Percentiles rank a stretch among this genome's conserved stretches.
Conservation (phyloP, 768 basidiomycete species). For the Leccinellum luteum region DNA sequence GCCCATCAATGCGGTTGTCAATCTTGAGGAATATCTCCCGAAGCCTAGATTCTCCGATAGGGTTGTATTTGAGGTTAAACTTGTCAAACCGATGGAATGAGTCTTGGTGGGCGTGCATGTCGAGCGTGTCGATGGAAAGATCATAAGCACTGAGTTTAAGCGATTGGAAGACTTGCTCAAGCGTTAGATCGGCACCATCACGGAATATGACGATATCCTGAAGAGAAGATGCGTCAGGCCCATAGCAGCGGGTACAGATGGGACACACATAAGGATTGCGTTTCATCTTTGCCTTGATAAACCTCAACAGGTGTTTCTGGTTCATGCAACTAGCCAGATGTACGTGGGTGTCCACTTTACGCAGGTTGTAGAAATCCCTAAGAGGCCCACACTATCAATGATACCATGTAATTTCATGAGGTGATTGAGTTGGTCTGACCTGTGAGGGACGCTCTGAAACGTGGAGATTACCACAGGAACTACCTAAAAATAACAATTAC, state of each 20-base stretch:
- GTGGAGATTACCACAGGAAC: conserved; percentile 3
- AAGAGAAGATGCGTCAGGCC: background rate
- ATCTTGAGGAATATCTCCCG: conserved; percentile 98
- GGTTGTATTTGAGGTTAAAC: conserved; percentile 97
- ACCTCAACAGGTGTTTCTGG: conserved; percentile 96
- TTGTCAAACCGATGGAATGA: conserved; percentile 99
- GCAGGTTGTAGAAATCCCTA: conserved; percentile 97
- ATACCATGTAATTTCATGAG: background rate
- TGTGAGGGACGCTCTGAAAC: conserved; percentile 31
- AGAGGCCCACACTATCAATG: conserved; percentile 2
- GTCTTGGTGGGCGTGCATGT: conserved; percentile 99
- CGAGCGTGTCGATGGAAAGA: conserved; percentile 95
- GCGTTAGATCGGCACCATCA: conserved; percentile 83
- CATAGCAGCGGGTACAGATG: background rate
- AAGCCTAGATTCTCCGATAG: conserved; percentile 90
- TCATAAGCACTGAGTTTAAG: conserved; percentile 95
- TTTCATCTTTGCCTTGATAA: conserved; percentile 99
- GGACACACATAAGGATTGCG: conserved; percentile 66
- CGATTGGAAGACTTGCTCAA: conserved; percentile 94
- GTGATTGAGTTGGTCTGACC: conserved; percentile 13
- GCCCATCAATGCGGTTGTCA: conserved; percentile 89
- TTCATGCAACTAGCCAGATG: conserved; percentile 99
- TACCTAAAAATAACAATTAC: conserved; percentile 15
- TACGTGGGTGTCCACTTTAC: conserved; percentile 98
- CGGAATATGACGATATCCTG: conserved; percentile 96